Evolutionary conservation across 495 filamentous ascomycete species (phyloP), one percentile per base, ranked within the genome.

Genomic region (Hypomontagnella submonticulosa): DNA sequence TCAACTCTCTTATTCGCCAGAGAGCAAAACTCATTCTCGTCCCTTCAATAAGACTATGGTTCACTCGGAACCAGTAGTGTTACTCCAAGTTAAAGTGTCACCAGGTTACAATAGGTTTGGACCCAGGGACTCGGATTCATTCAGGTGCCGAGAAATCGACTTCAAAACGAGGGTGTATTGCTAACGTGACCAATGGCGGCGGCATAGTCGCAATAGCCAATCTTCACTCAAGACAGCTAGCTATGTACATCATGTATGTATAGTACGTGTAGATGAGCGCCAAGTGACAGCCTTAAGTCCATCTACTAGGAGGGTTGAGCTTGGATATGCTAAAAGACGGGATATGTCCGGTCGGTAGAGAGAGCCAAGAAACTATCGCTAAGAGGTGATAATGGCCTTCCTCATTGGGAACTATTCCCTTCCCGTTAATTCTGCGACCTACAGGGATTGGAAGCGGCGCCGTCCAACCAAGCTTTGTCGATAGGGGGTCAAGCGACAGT

Each of bases 1-100:
- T 63, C 19, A 48, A 43, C 34, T 16, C 18, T 57, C 30, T 33
- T 16, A 69, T 63, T 63, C 44, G 60, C 42, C 27, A 38, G 33
- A 43, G 33, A 52, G 11, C 8, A 55, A 19, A 66, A 16, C 10
- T 1, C 20, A 27, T 51, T 46, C 16, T 47, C 33, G 49, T 56
- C 60, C 50, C 49, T 57, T 63, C 44, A 60, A 51, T 56, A 38
- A 50, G n/a, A 63, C 20, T 23, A 44, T 40, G 55, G 42, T 56
- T 38, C 12, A 38, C 10, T 43, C 46, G 10, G 19, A 43, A 20
- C 51, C 54, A 63, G 49, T 61, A 12, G 37, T 51, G 53, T 37
- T 42, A 52, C 59, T 38, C 32, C 5, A 42, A 46, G 20, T 32
- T 49, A 48, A 33, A 62, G 32, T 9, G 53, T 46, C 36, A 13